A percentile compares a stretch with the other conserved stretches of the same genome.
Evolutionary conservation across 176 grass and related monocot species (phyloP).

Genomic region (Aegilops longissima): DNA sequence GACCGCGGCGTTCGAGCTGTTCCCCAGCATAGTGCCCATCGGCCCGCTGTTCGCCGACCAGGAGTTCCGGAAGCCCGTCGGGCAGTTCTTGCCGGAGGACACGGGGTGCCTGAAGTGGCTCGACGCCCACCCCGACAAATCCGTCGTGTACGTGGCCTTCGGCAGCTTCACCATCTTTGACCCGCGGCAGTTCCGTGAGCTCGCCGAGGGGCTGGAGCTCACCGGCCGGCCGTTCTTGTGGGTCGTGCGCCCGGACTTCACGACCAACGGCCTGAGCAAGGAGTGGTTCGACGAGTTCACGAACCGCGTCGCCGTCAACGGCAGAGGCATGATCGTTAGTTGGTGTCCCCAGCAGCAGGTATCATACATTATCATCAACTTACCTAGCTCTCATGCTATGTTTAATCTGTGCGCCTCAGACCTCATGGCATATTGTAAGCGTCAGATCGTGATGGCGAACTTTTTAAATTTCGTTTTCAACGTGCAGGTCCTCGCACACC

Average conservation of each 20-base stretch:
- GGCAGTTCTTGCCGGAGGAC: conserved; percentile 42
- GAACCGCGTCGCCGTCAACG: not conserved
- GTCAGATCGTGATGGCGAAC: not conserved
- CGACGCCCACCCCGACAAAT: conserved; percentile 26
- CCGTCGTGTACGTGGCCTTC: conserved; percentile 66
- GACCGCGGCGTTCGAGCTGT: conserved; percentile 28
- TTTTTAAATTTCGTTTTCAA: not conserved
- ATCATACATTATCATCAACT: not conserved
- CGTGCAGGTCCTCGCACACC: conserved; percentile 17
- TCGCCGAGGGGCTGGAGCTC: conserved; percentile 42
- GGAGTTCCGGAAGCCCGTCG: conserved; percentile 24
- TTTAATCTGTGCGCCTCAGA: not conserved
- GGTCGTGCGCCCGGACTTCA: conserved; percentile 48
- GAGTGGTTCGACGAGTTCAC: conserved; percentile 40
- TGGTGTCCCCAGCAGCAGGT: conserved; percentile 54
- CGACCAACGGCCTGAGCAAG: not conserved
- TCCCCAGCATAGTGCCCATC: conserved; percentile 37
- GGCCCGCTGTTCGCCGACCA: conserved; percentile 37
- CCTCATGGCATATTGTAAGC: not conserved
- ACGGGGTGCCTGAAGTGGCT: conserved; percentile 42
- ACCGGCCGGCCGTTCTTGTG: conserved; percentile 39
- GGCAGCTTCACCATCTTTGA: conserved; percentile 49
- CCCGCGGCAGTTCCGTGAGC: conserved; percentile 37
- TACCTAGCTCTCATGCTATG: not conserved
- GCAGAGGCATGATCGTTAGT: conserved; percentile 38